Percentiles rank a stretch among this genome's conserved stretches.
These are phyloP conservation scores for Wickerhamiella siamensis DNA, from an alignment of 805 yeast species.

Conservation along the genomic window DNA sequence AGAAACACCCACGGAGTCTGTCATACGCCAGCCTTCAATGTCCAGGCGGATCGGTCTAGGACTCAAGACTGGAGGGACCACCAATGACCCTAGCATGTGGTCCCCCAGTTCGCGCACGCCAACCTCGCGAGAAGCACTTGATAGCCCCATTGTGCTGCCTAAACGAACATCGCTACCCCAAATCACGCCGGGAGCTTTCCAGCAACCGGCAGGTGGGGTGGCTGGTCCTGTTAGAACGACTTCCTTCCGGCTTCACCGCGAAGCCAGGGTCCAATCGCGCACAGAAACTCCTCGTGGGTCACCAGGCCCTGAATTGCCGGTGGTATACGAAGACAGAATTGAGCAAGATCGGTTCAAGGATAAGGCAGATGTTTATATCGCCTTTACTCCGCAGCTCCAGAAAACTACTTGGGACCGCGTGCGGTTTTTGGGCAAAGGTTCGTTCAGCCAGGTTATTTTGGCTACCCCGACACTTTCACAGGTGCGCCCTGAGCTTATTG, in stretches of 20 bases:
- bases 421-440: conserved; percentile 27
- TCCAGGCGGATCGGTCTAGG: conserved; percentile 2
- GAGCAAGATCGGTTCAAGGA: conserved; percentile 4
- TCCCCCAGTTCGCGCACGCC: conserved; percentile 1
- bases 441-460: conserved; percentile 28
- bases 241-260: conserved; percentile 1
- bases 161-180: conserved; percentile 6
- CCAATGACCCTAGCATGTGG: not conserved
- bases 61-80: conserved; percentile 2
- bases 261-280: not conserved
- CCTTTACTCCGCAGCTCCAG: conserved; percentile 17
- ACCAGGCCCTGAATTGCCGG: not conserved
- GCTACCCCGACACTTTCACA: conserved; percentile 23
- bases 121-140: not conserved
- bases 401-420: conserved; percentile 23
- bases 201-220: not conserved
- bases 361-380: conserved; percentile 12
- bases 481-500: conserved; percentile 21
- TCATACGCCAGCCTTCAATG: conserved; percentile 4
- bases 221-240: not conserved
- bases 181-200: not conserved
- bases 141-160: conserved; percentile 5
- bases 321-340: not conserved
- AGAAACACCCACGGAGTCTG: not conserved
- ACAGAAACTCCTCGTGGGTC: not conserved